Percentiles rank a stretch among this genome's conserved stretches.
Evolutionary conservation across 306 rosid species (phyloP).

Genomic region (Pyrus betulifolia): DNA sequence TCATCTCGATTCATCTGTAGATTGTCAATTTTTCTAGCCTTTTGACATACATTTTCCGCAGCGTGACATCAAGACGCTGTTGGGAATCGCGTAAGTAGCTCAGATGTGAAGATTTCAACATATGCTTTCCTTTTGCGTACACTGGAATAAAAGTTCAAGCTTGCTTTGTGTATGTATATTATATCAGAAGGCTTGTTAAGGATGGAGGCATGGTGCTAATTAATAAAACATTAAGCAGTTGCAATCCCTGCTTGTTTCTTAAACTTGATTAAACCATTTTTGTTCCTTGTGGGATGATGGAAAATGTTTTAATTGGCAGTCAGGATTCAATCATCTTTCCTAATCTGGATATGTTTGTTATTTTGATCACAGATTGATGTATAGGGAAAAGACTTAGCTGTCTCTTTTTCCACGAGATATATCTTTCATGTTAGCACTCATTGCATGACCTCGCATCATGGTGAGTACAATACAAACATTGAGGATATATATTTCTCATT

Average conservation of each 20-base stretch:
- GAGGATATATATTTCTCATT: too few relatives aligned
- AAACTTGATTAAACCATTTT: neutral
- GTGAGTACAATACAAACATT: too few relatives aligned
- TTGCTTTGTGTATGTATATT: neutral
- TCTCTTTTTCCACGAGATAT: neutral
- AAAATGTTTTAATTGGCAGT: neutral
- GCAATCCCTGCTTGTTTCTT: neutral
- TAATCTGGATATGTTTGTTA: neutral
- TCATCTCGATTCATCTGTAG: neutral
- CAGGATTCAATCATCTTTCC: neutral
- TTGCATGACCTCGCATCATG: neutral
- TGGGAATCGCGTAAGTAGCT: slow-evolving; percentile 34
- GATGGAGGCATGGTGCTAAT: neutral
- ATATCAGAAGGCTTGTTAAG: neutral
- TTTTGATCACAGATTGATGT: neutral
- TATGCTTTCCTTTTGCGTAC: neutral
- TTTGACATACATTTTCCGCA: slow-evolving; percentile 16
- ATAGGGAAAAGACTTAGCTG: neutral
- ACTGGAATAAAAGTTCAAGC: neutral
- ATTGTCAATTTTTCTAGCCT: neutral
- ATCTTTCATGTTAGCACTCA: neutral
- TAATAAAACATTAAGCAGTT: neutral
- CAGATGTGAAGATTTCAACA: neutral
- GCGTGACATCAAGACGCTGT: slow-evolving; percentile 53
- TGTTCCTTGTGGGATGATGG: neutral